Percentiles rank a stretch among this genome's conserved stretches.
These are phyloP conservation scores for Kwoniella sp. DNA, from an alignment of 768 basidiomycete species.

Conservation along the genomic window DNA sequence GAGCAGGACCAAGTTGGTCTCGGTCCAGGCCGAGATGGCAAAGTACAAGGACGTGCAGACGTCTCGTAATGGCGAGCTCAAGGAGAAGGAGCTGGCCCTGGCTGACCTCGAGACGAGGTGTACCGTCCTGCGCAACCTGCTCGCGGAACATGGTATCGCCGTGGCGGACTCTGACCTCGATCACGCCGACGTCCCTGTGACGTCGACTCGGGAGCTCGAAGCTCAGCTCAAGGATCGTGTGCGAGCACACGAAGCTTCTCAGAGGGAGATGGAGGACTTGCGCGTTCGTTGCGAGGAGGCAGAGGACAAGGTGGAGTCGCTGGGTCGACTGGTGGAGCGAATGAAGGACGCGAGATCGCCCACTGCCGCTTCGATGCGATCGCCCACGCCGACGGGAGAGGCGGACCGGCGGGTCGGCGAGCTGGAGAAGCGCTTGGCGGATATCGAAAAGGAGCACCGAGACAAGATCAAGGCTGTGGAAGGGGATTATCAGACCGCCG, in stretches of 20 bases:
- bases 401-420: slow-evolving; percentile 58
- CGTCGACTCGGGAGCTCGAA: slow-evolving; percentile 62
- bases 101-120: slow-evolving; percentile 69
- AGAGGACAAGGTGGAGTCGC: slow-evolving; percentile 63
- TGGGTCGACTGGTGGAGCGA: slow-evolving; percentile 66
- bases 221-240: slow-evolving; percentile 67
- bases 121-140: slow-evolving; percentile 72
- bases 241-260: slow-evolving; percentile 66
- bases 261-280: slow-evolving; percentile 67
- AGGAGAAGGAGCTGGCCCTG: slow-evolving; percentile 62
- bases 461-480: slow-evolving; percentile 81
- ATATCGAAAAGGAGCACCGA: slow-evolving; percentile 73
- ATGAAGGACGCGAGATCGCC: slow-evolving; percentile 62
- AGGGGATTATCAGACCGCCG: slow-evolving; percentile 91
- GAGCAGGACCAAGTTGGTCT: slow-evolving; percentile 56
- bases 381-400: slow-evolving; percentile 48
- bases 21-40: slow-evolving; percentile 63
- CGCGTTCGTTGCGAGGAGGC: slow-evolving; percentile 67
- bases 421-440: slow-evolving; percentile 71
- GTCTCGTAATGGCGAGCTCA: slow-evolving; percentile 63
- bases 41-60: slow-evolving; percentile 65
- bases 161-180: slow-evolving; percentile 66
- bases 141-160: slow-evolving; percentile 80
- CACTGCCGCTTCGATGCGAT: slow-evolving; percentile 41
- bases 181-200: slow-evolving; percentile 6